Conservation (phyloP, 768 basidiomycete species). For the Agrocybe pediades region DNA sequence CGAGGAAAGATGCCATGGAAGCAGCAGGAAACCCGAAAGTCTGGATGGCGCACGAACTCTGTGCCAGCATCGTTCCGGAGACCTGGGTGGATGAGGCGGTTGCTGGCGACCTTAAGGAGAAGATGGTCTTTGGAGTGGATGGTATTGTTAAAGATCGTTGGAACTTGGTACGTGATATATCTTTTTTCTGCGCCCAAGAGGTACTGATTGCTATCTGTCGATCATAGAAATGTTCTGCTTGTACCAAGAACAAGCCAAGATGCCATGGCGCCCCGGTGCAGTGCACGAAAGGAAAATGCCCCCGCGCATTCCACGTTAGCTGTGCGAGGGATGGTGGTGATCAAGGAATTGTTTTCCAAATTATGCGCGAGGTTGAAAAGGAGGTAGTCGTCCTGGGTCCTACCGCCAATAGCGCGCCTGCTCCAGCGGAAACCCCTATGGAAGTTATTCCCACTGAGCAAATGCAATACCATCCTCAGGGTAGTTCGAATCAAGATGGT, state of each 20-base stretch:
- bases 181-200: background rate
- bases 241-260: constrained; percentile 67
- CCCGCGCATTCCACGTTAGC: constrained; percentile 90
- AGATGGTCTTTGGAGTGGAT: constrained; percentile 81
- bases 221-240: constrained; percentile 85
- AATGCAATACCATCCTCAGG: constrained; percentile 35
- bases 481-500: background rate
- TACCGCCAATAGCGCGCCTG: constrained; percentile 10
- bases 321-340: constrained; percentile 71
- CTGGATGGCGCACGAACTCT: constrained; percentile 82
- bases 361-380: constrained; percentile 76
- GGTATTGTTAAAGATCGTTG: constrained; percentile 90
- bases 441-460: constrained; percentile 14
- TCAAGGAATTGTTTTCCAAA: constrained; percentile 56
- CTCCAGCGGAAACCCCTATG: constrained; percentile 11
- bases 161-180: constrained; percentile 71
- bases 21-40: constrained; percentile 44
- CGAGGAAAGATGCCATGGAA: constrained; percentile 53
- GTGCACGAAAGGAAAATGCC: constrained; percentile 93
- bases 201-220: background rate
- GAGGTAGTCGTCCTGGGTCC: constrained; percentile 70
- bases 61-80: constrained; percentile 84
- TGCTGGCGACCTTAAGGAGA: constrained; percentile 42
- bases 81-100: constrained; percentile 82
- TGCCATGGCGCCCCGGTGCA: constrained; percentile 84